Evolutionary conservation across 2,329 filamentous ascomycete genomes (phyloP), one percentile per base, ranked within the genome.

Genomic region (Boeremia exigua): DNA sequence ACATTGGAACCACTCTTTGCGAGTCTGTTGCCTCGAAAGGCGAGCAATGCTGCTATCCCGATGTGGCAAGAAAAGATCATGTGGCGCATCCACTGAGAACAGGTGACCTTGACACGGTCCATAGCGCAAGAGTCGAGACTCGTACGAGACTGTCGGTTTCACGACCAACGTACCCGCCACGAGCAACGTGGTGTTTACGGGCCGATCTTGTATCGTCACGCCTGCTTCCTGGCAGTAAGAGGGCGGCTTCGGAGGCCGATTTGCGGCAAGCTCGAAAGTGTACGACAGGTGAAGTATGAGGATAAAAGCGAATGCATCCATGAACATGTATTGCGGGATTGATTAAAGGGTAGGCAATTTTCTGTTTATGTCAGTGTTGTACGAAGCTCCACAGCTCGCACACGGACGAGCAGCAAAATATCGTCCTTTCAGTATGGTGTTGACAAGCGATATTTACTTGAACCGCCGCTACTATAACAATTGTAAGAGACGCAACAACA

Each of bases 111-210:
- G 36, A 51, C 53, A 56, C 43, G 53, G 48, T 48, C 53, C 53
- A 51, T 48, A 27, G 42, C 12, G 42, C 42, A 12, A 36, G 53
- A 58, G 60, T 60, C 62, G 65, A 68, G 62, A 62, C 60, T 58
- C 48, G 54, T 43, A 54, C 53, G 38, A 58, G 30, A 37, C 42
- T 37, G 15, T 14, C 34, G 38, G 32, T 48, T 28, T 45, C 43
- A 44, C 40, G 30, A 28, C 25, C 48, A 42, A 43, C n/a, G 43
- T 33, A 39, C 38, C 30, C 54, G 58, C 46, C 47, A 29, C 36
- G 15, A 27, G 47, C 50, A 55, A 63, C 54, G 56, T 63, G 49
- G 56, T 40, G 15, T 44, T 56, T 33, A 19, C 30, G 39, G 48
- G 32, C 48, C 44, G 54, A 52, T 28, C 8, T 23, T 23, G 19